Base-by-base conservation (phyloP, 495 filamentous ascomycete genomes). In the Saxispiralis lemnorum region DNA sequence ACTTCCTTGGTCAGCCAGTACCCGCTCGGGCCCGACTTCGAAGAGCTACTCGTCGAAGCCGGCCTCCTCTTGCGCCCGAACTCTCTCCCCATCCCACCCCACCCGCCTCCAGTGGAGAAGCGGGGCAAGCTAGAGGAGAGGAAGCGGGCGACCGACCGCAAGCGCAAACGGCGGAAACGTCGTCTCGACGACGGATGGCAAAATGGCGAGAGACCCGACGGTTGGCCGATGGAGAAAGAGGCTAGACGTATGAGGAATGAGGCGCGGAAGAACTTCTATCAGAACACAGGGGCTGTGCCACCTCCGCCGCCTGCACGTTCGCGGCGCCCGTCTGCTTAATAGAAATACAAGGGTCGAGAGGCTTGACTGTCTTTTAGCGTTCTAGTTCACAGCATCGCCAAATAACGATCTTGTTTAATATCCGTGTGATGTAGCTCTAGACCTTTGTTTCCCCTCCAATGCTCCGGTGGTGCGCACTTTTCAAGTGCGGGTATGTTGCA, bases 191-290 rank as follows among this genome's bases (percentile, higher is more conserved):
- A 37, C 9, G 50, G 50, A 10, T 53, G 50, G 50, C 50, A 49
- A 24, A 45, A 53, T 21, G 50, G 50, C 1, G 50, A 53, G 33
- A 40, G 50, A 17, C 50, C 50, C 11, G 46, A 48, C 31, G 50
- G 50, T 1, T 53, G 46, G 45, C 7, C 20, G 5, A 39, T 13
- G 11, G 43, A 46, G 35, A 49, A 53, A 38, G 46, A 41, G 18
- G 46, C 46, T 7, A 35, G 49, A 32, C 6, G 49, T 20, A 6
- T 31, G 38, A 12, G 43, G 4, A 43, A 43, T 17, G 31, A 43
- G 15, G 31, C 40, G 7, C 18, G 40, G 16, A n/a, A 30, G 16
- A 20, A 14, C 7, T 19, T 43, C 28, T 31, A 30, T 17, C 28
- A 14, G 34, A 12, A 13, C 24, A 28, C 24, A 28, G 24, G 24